Evolutionary conservation across 306 rosid species (phyloP).

Genomic region (Trichosanthes cucumerina): DNA sequence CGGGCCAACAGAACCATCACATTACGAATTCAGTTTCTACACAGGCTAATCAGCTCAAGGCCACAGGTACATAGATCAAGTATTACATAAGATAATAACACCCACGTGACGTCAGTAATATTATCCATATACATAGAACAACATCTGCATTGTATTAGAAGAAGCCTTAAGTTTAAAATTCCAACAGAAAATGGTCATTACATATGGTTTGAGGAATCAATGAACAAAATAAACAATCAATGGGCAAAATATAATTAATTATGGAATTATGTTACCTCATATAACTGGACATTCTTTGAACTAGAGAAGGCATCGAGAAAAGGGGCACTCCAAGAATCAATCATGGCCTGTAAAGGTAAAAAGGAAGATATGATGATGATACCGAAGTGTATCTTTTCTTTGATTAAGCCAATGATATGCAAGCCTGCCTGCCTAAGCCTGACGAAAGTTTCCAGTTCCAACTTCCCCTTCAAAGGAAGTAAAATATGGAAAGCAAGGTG

Average conservation of each 20-base stretch:
- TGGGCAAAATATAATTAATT: background rate
- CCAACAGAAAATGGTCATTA: background rate
- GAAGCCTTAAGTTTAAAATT: background rate
- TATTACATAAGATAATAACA: background rate
- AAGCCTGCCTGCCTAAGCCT: background rate
- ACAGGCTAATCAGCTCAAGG: background rate
- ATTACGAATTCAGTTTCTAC: background rate
- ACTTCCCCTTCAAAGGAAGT: background rate
- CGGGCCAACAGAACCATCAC: slow-evolving; percentile 3
- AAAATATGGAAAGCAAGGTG: background rate
- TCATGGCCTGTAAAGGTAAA: slow-evolving; percentile 51
- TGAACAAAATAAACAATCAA: background rate
- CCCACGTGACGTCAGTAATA: background rate
- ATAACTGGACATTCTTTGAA: slow-evolving; percentile 43
- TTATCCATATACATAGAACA: background rate
- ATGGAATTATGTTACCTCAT: slow-evolving; percentile 36
- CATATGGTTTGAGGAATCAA: background rate
- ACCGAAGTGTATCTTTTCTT: background rate
- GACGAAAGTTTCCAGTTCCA: background rate
- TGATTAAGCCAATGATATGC: background rate
- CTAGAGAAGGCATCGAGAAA: slow-evolving; percentile 41
- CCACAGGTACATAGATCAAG: background rate
- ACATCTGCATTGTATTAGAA: background rate
- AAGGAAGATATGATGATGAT: background rate
- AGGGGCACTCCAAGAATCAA: slow-evolving; percentile 68